These are phyloP conservation scores for Epichloe hybrida DNA, from an alignment of 2,329 filamentous ascomycete species.

Conservation along the genomic window DNA sequence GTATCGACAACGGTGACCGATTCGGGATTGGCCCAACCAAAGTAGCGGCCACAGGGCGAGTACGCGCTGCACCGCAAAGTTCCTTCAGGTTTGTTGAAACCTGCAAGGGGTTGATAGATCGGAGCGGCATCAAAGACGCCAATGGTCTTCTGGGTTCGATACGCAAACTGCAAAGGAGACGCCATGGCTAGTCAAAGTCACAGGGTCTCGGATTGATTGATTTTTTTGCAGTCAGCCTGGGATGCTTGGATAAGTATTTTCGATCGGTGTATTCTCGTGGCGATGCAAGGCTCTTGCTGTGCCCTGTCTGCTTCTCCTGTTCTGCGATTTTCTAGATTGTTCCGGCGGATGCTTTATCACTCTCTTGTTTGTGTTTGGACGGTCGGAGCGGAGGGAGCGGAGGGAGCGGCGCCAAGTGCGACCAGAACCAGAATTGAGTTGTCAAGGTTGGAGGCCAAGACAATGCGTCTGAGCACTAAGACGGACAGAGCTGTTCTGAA, in stretches of 20 bases:
- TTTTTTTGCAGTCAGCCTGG: constrained; percentile 12
- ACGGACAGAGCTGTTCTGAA: background rate
- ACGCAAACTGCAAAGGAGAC: constrained; percentile 86
- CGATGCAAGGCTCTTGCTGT: background rate
- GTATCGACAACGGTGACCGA: constrained; percentile 77
- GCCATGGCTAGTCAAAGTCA: constrained; percentile 93
- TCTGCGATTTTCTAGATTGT: background rate
- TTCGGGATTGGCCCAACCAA: constrained; percentile 85
- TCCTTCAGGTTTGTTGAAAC: constrained; percentile 78
- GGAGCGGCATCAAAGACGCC: constrained; percentile 86
- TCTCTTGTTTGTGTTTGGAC: background rate
- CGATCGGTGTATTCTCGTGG: constrained; percentile 1
- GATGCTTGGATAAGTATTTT: background rate
- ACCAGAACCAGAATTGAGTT: background rate
- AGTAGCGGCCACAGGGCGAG: constrained; percentile 90
- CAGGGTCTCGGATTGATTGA: constrained; percentile 32
- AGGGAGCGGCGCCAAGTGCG: background rate
- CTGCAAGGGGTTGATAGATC: constrained; percentile 70
- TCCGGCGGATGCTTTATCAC: constrained; percentile 1
- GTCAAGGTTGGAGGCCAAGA: background rate
- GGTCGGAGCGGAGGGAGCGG: background rate
- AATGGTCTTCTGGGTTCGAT: constrained; percentile 93
- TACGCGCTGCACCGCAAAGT: constrained; percentile 92
- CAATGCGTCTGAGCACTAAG: background rate
- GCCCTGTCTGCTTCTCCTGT: background rate